Percentiles rank a stretch among this genome's conserved stretches.
phyloP scores from a whole-genome alignment of 768 basidiomycete genomes.

The Heimioporus sp. region DNA sequence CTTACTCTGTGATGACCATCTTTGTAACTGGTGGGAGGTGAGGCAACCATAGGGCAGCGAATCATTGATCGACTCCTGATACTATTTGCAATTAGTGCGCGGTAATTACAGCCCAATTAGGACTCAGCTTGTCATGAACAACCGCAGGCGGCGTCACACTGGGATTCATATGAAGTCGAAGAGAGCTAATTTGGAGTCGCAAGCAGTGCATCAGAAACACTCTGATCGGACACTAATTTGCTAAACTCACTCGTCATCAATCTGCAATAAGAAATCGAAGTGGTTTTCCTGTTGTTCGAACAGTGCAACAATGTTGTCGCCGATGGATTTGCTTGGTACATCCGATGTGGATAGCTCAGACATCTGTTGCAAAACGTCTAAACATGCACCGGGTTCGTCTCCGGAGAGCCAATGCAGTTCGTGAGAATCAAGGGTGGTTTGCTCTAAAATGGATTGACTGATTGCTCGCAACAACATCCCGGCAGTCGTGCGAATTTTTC shows the following conservation, averaged over 20 bases:
- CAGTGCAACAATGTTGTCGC: background rate
- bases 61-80: too few species aligned
- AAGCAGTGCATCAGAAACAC: background rate
- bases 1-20: too few species aligned
- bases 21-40: too few species aligned
- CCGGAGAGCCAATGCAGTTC: background rate
- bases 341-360: background rate
- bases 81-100: too few species aligned
- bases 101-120: too few species aligned
- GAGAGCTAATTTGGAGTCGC: too few species aligned
- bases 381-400: background rate
- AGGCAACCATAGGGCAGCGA: too few species aligned
- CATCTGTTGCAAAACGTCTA: background rate
- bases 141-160: too few species aligned
- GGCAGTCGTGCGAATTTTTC: background rate
- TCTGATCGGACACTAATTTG: background rate
- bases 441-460: background rate
- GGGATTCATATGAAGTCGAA: too few species aligned
- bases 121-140: too few species aligned
- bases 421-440: background rate
- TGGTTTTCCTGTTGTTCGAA: background rate
- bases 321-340: background rate
- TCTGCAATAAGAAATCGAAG: background rate
- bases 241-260: background rate
- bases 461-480: background rate